These are phyloP conservation scores for Chenopodium quinoa DNA, from an alignment of 148 eudicot species.

Conservation along the genomic window DNA sequence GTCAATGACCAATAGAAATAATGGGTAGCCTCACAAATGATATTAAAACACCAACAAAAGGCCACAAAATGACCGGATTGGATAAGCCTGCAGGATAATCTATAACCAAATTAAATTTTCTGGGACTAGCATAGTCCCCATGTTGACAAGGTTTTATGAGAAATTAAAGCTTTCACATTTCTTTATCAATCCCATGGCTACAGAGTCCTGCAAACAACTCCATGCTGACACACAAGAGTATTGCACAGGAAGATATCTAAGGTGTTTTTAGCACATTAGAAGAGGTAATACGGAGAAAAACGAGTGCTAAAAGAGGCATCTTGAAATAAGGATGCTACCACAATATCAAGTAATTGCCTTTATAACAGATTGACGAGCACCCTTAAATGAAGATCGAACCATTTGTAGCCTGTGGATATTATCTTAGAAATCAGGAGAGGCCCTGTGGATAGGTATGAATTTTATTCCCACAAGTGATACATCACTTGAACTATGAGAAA, in stretches of 20 bases:
- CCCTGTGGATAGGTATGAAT: not conserved
- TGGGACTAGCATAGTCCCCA: not conserved
- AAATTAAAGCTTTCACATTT: not conserved
- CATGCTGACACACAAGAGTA: not conserved
- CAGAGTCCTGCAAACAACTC: not conserved
- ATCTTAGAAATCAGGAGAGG: not conserved
- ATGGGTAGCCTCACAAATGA: not conserved
- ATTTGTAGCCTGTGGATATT: not conserved
- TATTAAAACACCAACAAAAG: not conserved
- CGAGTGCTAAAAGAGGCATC: not conserved
- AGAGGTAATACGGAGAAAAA: not conserved
- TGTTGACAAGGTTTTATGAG: not conserved
- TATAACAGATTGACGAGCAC: not conserved
- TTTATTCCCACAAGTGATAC: not conserved
- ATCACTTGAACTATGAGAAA: not conserved
- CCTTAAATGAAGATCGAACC: not conserved
- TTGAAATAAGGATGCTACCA: not conserved
- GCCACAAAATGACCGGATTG: not conserved
- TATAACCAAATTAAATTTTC: not conserved
- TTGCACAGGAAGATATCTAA: not conserved
- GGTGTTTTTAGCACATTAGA: not conserved
- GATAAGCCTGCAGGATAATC: not conserved
- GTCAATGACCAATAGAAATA: not conserved
- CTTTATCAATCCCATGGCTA: not conserved
- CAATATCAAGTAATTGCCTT: not conserved